phyloP scores from a whole-genome alignment of 169 alveolate genomes.

The Theileria sp. region DNA sequence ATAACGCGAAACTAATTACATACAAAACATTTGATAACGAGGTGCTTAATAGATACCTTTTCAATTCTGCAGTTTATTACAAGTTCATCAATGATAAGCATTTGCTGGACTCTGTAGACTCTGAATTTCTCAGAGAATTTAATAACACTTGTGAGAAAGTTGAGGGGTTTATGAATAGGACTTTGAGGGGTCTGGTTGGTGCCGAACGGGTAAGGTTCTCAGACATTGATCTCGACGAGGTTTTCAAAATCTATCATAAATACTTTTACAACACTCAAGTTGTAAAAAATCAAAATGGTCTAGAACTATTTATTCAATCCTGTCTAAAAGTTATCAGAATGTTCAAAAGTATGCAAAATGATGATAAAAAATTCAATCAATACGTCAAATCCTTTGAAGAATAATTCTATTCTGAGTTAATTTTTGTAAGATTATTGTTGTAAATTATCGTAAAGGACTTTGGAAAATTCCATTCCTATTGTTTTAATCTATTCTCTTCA shows the following conservation, averaged over 20 bases:
- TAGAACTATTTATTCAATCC: not conserved
- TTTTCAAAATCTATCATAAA: not conserved
- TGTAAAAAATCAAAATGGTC: not conserved
- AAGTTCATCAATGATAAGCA: conserved; percentile 16
- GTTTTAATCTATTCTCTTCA: not conserved
- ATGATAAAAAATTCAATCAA: not conserved
- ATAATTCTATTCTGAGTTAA: not conserved
- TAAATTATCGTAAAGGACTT: not conserved
- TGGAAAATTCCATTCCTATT: not conserved
- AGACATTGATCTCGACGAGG: not conserved
- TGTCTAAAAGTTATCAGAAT: not conserved
- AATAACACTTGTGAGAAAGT: not conserved
- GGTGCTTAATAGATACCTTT: conserved; percentile 12
- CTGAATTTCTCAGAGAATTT: not conserved
- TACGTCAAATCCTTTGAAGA: conserved; percentile 1
- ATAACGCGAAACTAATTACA: not conserved
- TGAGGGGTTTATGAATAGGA: conserved; percentile 1
- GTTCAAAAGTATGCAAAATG: conserved; percentile 6
- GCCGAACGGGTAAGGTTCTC: not conserved
- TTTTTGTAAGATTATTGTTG: not conserved
- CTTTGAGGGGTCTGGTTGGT: conserved; percentile 10
- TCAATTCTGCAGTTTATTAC: conserved; percentile 13
- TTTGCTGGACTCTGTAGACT: conserved; percentile 5
- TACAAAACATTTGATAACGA: conserved; percentile 10
- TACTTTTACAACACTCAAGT: conserved; percentile 7